A percentile compares a stretch with the other conserved stretches of the same genome.
Evolutionary conservation across 495 filamentous ascomycete genomes (phyloP).

Genomic region (Hypomontagnella submonticulosa): DNA sequence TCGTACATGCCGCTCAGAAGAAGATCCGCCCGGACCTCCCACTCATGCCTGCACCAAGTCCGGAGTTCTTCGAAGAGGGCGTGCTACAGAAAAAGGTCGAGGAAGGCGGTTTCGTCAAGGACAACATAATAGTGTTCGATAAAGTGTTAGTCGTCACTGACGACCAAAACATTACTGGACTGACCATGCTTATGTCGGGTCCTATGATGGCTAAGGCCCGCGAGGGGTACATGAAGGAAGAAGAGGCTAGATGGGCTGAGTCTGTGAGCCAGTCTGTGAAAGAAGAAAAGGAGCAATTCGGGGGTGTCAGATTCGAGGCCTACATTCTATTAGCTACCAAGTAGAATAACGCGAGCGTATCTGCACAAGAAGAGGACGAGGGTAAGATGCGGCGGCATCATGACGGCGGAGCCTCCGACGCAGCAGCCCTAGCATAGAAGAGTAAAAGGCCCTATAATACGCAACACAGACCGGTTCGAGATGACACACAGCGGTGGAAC

Average conservation of each 20-base stretch:
- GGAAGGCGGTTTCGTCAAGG: constrained; percentile 43
- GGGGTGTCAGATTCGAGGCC: constrained; percentile 42
- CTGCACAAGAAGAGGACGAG: no score
- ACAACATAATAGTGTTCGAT: constrained; percentile 28
- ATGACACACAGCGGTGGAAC: no score
- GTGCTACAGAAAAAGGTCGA: constrained; percentile 41
- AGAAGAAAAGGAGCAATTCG: constrained; percentile 42
- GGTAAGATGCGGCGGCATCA: background rate
- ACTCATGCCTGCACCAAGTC: constrained; percentile 40
- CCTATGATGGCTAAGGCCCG: constrained; percentile 39
- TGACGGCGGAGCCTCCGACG: background rate
- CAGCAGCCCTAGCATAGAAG: background rate
- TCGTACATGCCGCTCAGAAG: constrained; percentile 44
- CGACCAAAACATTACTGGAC: constrained; percentile 39
- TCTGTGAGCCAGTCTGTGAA: constrained; percentile 33
- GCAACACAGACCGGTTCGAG: no score
- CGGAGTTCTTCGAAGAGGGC: constrained; percentile 44
- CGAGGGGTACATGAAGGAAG: constrained; percentile 39
- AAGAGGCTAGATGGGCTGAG: constrained; percentile 39
- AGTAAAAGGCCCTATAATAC: no score
- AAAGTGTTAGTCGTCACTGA: constrained; percentile 35
- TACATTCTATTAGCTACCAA: constrained; percentile 43
- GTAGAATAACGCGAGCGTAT: constrained; percentile 17
- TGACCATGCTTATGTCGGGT: constrained; percentile 38
- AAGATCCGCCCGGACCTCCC: constrained; percentile 45